These are phyloP conservation scores for Leccinum truebloodii DNA, from an alignment of 768 basidiomycete genomes.

Conservation along the genomic window DNA sequence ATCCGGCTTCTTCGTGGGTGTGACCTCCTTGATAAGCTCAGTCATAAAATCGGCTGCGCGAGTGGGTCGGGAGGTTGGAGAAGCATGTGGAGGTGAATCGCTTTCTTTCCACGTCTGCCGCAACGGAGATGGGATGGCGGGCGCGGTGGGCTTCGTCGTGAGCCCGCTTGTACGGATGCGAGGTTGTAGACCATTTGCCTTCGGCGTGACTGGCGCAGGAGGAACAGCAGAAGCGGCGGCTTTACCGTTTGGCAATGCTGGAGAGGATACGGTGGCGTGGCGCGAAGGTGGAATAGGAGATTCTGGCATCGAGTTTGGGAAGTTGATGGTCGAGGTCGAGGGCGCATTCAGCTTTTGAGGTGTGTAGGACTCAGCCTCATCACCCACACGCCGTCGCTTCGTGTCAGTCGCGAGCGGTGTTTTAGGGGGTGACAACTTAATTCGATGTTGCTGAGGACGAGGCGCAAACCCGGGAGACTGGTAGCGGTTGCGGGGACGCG, in stretches of 20 bases:
- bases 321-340: conserved; percentile 26
- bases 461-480: conserved; percentile 73
- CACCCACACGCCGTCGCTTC: conserved; percentile 63
- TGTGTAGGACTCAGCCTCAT: conserved; percentile 40
- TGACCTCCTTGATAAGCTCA: conserved; percentile 69
- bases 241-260: conserved; percentile 30
- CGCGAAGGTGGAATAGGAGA: conserved; percentile 37
- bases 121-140: conserved; percentile 71
- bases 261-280: conserved; percentile 28
- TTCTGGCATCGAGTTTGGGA: conserved; percentile 29
- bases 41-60: conserved; percentile 70
- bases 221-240: conserved; percentile 21
- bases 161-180: conserved; percentile 45
- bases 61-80: conserved; percentile 44
- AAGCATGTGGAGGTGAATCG: conserved; percentile 40
- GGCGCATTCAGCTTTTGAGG: conserved; percentile 35
- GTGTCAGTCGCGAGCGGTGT: conserved; percentile 43
- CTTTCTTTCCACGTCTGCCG: conserved; percentile 67
- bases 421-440: conserved; percentile 44
- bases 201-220: conserved; percentile 27
- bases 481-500: conserved; percentile 67
- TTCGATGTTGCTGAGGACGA: conserved; percentile 46
- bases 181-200: conserved; percentile 26
- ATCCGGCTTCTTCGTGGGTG: conserved; percentile 63
- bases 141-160: conserved; percentile 53